Evolutionary conservation across 306 rosid species (phyloP), one percentile per base, ranked within the genome.

Genomic region (Quercus alba): DNA sequence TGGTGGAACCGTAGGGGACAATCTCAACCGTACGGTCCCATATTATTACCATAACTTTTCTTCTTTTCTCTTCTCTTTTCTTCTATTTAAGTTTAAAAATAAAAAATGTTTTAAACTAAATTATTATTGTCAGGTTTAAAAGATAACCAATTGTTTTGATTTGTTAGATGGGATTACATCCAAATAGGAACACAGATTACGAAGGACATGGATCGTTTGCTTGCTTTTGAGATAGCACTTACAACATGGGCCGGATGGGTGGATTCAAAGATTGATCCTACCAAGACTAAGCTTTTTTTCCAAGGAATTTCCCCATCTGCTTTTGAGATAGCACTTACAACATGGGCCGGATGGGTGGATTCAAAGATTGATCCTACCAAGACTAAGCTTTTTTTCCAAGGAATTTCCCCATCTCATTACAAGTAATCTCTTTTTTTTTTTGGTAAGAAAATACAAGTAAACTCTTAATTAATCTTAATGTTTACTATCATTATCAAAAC

Each of bases 261-360:
- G 26, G 96, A 93, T 62, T 6, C 81, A 33, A 86, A 89, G 70
- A 44, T 90, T 20, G 92, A 93, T 84, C 88, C 96, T 73, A 0
- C 86, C 17, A 90, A 67, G 64, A 87, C 88, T 1, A 76, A 9
- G 21, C 89, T 95, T 44, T 90, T 91, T 93, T 95, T 90, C 82
- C 96, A 93, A 83, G 99, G 99, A 33, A 95, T 95, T 85, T 95
- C 98, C 5, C 99, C 99, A 12, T 89, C 99, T 73, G 99, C 99
- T 38, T 95, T 95, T 84, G 83, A 91, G 81, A 86, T 1, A 72
- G 99, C 98, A 75, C 92, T 95, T 2, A 79, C 10, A 2, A 95
- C 99, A 46, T 95, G 97, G 99, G 92, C 69, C 49, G 33, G 64
- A 21, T 91, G 99, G 99, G 91, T 95, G 26, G 96, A 93, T 62